Percentiles rank a stretch among this genome's conserved stretches.
phyloP scores from a whole-genome alignment of 2,329 filamentous ascomycete species.

The Pyricularia sp. region DNA sequence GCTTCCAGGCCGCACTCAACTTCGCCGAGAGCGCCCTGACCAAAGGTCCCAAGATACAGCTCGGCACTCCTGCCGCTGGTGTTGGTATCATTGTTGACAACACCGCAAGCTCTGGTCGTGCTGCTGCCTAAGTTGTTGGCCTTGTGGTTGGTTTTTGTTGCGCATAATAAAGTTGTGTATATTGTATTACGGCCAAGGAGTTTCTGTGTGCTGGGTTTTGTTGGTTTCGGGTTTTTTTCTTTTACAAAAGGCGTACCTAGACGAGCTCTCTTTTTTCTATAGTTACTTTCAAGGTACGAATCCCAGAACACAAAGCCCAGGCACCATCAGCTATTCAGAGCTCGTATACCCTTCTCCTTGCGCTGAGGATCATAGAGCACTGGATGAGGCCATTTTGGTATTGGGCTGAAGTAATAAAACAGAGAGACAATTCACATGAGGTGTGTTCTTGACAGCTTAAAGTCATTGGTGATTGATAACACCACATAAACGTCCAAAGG shows the following conservation, averaged over 20 bases:
- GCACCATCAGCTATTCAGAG: neutral
- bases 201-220: neutral
- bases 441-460: neutral
- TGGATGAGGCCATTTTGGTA: neutral
- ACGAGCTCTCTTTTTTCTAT: neutral
- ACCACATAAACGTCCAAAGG: neutral
- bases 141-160: neutral
- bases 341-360: neutral
- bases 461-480: neutral
- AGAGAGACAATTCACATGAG: neutral
- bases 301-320: neutral
- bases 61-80: slow-evolving; percentile 35
- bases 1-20: slow-evolving; percentile 35
- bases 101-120: slow-evolving; percentile 1
- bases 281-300: neutral
- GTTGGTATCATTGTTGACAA: slow-evolving; percentile 26
- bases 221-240: neutral
- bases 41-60: slow-evolving; percentile 36
- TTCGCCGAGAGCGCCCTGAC: slow-evolving; percentile 35
- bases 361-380: neutral
- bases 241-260: neutral
- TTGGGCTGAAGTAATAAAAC: neutral
- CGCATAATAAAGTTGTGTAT: neutral
- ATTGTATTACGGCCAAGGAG: neutral
- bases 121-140: neutral